Evolutionary conservation across 306 rosid genomes (phyloP).

Genomic region (Acacia crassicarpa): DNA sequence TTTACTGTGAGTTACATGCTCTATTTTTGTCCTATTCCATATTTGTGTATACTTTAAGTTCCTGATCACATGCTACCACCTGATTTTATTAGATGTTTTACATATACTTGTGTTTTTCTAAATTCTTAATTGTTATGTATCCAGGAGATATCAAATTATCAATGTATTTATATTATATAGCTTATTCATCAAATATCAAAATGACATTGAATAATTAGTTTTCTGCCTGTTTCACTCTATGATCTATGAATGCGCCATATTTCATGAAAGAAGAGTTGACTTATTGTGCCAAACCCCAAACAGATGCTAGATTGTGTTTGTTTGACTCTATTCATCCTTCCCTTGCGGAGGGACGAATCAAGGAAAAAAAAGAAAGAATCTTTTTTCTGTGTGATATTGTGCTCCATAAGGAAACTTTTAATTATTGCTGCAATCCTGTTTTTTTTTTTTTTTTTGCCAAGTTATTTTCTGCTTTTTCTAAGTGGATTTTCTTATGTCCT

Average conservation of each 20-base stretch:
- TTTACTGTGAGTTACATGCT: not conserved
- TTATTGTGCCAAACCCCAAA: no score
- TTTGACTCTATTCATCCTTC: not conserved
- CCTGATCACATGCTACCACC: not conserved
- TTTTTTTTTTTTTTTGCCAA: not conserved
- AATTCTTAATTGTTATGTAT: no score
- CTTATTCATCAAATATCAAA: no score
- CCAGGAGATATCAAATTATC: no score
- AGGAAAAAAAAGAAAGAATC: not conserved
- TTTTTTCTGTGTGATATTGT: not conserved
- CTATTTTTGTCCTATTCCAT: not conserved
- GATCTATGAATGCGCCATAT: no score
- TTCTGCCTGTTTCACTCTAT: no score
- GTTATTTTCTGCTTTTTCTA: not conserved
- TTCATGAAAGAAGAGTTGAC: no score
- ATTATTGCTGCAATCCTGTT: not conserved
- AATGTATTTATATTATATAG: no score
- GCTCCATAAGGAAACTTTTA: not conserved
- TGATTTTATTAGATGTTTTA: not conserved
- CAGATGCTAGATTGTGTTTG: not conserved
- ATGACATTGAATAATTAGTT: no score
- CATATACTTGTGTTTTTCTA: not conserved
- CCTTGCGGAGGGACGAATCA: no score
- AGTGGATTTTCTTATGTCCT: slow-evolving; percentile 13
- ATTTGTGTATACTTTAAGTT: not conserved